Evolutionary conservation across 2,329 filamentous ascomycete species (phyloP).

Genomic region (Xylariaceae sp.): DNA sequence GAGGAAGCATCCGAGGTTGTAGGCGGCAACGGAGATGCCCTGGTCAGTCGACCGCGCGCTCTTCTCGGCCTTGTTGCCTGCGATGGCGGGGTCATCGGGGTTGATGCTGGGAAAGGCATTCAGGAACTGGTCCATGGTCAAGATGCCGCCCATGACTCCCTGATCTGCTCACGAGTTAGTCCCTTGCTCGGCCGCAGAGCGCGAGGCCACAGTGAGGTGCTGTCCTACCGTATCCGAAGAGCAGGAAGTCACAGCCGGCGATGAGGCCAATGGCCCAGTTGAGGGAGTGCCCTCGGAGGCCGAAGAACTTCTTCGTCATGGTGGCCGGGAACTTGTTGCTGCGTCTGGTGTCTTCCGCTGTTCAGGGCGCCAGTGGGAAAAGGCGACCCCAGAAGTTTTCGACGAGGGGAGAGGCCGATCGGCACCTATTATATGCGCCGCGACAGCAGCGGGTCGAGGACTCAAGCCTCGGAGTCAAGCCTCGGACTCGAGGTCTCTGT

Average conservation of each 20-base stretch:
- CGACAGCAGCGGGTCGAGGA: too few relatives aligned
- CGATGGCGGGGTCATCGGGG: slow-evolving; percentile 28
- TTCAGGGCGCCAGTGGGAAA: too few relatives aligned
- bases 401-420: too few relatives aligned
- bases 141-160: slow-evolving; percentile 67
- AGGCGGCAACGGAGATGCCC: slow-evolving; percentile 45
- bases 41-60: slow-evolving; percentile 43
- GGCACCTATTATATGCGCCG: too few relatives aligned
- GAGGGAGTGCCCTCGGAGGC: slow-evolving; percentile 56
- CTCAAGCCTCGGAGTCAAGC: too few relatives aligned
- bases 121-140: slow-evolving; percentile 59
- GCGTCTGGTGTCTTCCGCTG: too few relatives aligned
- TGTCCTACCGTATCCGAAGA: slow-evolving; percentile 45
- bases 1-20: slow-evolving; percentile 52
- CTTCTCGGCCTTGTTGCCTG: slow-evolving; percentile 23
- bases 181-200: too few relatives aligned
- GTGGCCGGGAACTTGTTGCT: too few relatives aligned
- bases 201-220: slow-evolving; percentile 25
- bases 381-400: too few relatives aligned
- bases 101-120: slow-evolving; percentile 46
- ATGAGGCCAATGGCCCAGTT: slow-evolving; percentile 64
- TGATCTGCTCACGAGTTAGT: slow-evolving; percentile 44
- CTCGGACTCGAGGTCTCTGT: too few relatives aligned
- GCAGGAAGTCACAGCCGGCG: slow-evolving; percentile 65
- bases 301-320: slow-evolving; percentile 43